Evolutionary conservation across 192 early-diverging fungal species (phyloP), one percentile per base, ranked within the genome.

Genomic region (Diversispora epigaea): DNA sequence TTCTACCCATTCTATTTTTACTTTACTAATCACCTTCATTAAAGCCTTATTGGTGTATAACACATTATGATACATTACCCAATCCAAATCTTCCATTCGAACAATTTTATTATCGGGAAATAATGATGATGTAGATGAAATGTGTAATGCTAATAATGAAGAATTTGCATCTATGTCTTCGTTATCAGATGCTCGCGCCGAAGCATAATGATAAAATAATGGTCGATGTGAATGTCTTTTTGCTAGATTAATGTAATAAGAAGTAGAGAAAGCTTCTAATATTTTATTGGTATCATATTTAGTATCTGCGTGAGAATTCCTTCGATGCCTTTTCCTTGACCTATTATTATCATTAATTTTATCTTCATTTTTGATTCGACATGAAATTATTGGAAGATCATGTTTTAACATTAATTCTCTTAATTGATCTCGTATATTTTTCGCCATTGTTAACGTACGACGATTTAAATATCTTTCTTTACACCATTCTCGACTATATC

Each of bases 11-110:
- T 91, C 89, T 49, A 86, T 81, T 25, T 95, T 91, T 4, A 98
- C 90, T 47, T 95, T 95, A 2, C 94, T 96, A 12, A 93, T 93
- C 75, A 92, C 93, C 68, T 92, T 95, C 97, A 99, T 98, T 61
- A 96, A 93, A 71, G 97, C 97, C 77, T 94, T 97, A 70, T 89
- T 92, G 19, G 96, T 98, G 85, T 95, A 92, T 10, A 96, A 89
- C 9, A 99, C 86, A 62, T 94, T 90, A 71, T 95, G 91, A 78
- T 99, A 99, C 21, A 98, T 89, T 44, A 99, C 91, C 90, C 96
- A 99, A 70, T 98, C 95, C 32, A 96, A 85, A 58, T 90, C 83
- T 66, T 77, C 63, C 49, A 81, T 79, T 54, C 77, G 77, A 17
- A 78, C 77, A n/a, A 77, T 61, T 44, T 86, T 86, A 57, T 84